Evolutionary conservation across 371 early-diverging fungal genomes (phyloP).

Genomic region (Rhizopus stolonifer): DNA sequence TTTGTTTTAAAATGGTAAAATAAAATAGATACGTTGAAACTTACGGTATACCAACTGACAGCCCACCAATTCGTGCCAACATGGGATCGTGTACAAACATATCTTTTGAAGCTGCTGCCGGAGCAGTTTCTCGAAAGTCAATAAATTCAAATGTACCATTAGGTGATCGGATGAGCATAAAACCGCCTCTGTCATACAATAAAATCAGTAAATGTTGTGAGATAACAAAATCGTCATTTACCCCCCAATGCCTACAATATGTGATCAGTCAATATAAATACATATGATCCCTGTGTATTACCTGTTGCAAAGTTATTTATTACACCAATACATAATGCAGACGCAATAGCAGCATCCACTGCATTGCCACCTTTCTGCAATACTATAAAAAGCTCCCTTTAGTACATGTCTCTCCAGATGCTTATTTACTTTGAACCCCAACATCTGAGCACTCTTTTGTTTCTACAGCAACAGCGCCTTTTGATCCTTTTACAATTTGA

Average conservation of each 20-base stretch:
- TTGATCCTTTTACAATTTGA: constrained; percentile 30
- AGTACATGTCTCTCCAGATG: background rate
- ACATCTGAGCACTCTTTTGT: constrained; percentile 76
- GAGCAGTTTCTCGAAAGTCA: constrained; percentile 93
- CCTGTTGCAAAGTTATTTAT: constrained; percentile 96
- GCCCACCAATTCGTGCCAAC: constrained; percentile 72
- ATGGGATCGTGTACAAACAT: constrained; percentile 74
- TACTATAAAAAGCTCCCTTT: constrained; percentile 32
- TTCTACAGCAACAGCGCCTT: constrained; percentile 89
- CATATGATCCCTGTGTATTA: constrained; percentile 34
- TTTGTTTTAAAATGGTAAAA: background rate
- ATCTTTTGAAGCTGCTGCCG: constrained; percentile 62
- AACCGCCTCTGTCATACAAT: constrained; percentile 76
- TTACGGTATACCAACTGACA: constrained; percentile 89
- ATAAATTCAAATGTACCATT: constrained; percentile 61
- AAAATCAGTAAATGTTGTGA: background rate
- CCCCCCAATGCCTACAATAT: constrained; percentile 44
- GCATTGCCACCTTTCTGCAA: constrained; percentile 94
- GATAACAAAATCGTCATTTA: constrained; percentile 15
- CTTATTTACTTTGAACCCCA: constrained; percentile 72
- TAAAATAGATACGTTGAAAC: constrained; percentile 37
- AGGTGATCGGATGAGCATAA: constrained; percentile 85
- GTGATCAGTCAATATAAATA: background rate
- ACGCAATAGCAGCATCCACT: constrained; percentile 95
- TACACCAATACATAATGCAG: constrained; percentile 92